Conservation (phyloP, 2,329 filamentous ascomycete genomes). For the Alternaria ventricosa region DNA sequence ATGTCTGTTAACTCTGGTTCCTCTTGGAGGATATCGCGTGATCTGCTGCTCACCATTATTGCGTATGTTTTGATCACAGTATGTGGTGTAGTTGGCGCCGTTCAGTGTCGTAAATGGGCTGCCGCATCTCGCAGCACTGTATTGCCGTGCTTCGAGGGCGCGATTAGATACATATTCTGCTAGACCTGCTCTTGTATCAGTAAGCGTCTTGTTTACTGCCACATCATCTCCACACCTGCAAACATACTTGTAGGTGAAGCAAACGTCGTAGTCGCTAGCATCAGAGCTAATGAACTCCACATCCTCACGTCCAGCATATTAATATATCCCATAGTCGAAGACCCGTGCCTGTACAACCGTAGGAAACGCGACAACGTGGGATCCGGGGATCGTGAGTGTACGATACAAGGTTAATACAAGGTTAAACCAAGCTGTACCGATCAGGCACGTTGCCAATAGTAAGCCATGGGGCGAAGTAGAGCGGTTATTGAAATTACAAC, state of each 20-base stretch:
- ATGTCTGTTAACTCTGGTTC: constrained; percentile 3
- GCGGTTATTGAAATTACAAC: background rate
- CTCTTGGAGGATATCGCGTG: background rate
- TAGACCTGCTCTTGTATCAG: constrained; percentile 25
- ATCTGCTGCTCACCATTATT: constrained; percentile 27
- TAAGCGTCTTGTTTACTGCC: background rate
- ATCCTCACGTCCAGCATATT: background rate
- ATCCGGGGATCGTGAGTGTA: background rate
- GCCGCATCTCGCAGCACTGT: constrained; percentile 21
- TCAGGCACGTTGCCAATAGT: background rate
- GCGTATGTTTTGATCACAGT: constrained; percentile 39
- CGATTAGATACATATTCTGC: constrained; percentile 18
- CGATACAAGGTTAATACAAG: background rate
- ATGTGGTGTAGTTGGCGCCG: constrained; percentile 40
- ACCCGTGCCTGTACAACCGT: background rate
- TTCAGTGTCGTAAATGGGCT: constrained; percentile 33
- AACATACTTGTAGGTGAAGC: background rate
- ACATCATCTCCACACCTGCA: background rate
- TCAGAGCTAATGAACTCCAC: background rate
- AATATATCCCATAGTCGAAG: background rate
- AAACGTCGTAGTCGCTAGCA: background rate
- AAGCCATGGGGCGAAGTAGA: background rate
- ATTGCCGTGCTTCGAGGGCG: constrained; percentile 22
- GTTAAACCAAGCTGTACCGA: background rate
- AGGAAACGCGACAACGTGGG: background rate